Conservation (phyloP, 306 rosid genomes). For the Citrullus mucosospermus region DNA sequence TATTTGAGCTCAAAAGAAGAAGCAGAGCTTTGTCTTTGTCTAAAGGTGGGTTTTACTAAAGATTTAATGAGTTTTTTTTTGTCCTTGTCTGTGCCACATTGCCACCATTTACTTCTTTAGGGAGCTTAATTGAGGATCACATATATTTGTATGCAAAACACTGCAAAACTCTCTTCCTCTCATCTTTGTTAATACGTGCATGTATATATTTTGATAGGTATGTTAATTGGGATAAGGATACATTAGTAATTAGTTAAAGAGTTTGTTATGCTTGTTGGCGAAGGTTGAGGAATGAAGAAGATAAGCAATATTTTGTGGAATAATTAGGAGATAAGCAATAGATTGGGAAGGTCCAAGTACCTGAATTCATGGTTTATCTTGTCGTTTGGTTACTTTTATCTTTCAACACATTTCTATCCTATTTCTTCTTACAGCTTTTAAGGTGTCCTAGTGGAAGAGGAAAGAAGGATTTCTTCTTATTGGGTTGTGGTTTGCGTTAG, state of each 20-base stretch:
- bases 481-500: neutral
- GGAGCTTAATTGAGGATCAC: neutral
- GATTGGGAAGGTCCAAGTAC: no score
- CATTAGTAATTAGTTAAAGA: no score
- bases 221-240: no score
- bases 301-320: no score
- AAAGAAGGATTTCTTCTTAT: neutral
- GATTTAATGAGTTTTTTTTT: neutral
- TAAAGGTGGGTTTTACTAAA: constrained; percentile 30
- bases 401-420: no score
- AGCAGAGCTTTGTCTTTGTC: constrained; percentile 45
- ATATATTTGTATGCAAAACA: neutral
- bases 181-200: neutral
- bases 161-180: neutral
- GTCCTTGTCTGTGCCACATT: neutral
- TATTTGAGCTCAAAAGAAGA: constrained; percentile 39
- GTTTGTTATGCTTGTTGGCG: no score
- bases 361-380: no score
- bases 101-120: neutral
- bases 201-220: neutral
- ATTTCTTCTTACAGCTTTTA: neutral
- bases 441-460: neutral
- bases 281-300: no score
- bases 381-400: no score
- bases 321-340: no score